Percentiles rank a stretch among this genome's conserved stretches.
These are phyloP conservation scores for Russula lepida DNA, from an alignment of 768 basidiomycete species.

Conservation along the genomic window DNA sequence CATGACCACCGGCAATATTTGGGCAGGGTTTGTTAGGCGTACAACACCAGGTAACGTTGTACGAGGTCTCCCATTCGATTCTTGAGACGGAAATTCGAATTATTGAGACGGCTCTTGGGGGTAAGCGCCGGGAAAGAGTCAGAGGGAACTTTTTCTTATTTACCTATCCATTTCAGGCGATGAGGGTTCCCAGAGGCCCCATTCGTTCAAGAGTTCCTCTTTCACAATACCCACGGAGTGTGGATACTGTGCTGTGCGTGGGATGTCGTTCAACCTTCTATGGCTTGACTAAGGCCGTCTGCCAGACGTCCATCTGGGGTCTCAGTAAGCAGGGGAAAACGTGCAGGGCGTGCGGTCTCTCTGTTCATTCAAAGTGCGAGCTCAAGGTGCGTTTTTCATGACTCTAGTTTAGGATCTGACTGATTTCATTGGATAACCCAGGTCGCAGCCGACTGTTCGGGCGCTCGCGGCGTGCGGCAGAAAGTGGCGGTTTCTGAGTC, in stretches of 20 bases:
- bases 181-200: slow-evolving; percentile 59
- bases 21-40: slow-evolving; percentile 54
- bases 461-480: slow-evolving; percentile 25
- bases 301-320: slow-evolving; percentile 78
- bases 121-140: slow-evolving; percentile 32
- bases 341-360: slow-evolving; percentile 66
- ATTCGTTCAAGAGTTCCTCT: slow-evolving; percentile 75
- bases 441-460: slow-evolving; percentile 67
- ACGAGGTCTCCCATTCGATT: slow-evolving; percentile 46
- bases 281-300: not conserved
- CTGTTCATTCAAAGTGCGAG: slow-evolving; percentile 81
- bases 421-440: slow-evolving; percentile 25
- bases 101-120: slow-evolving; percentile 53
- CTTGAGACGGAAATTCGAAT: slow-evolving; percentile 58
- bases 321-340: slow-evolving; percentile 82
- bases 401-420: not conserved
- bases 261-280: not conserved
- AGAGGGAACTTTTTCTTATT: not conserved
- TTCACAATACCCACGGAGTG: slow-evolving; percentile 83
- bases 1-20: slow-evolving; percentile 7
- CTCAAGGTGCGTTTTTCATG: slow-evolving; percentile 50
- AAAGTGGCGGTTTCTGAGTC: slow-evolving; percentile 23
- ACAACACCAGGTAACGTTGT: slow-evolving; percentile 49
- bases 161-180: slow-evolving; percentile 43
- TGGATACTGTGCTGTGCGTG: slow-evolving; percentile 49